Base-by-base conservation (phyloP, 177 flowering plant genomes). In the Telopea speciosissima region DNA sequence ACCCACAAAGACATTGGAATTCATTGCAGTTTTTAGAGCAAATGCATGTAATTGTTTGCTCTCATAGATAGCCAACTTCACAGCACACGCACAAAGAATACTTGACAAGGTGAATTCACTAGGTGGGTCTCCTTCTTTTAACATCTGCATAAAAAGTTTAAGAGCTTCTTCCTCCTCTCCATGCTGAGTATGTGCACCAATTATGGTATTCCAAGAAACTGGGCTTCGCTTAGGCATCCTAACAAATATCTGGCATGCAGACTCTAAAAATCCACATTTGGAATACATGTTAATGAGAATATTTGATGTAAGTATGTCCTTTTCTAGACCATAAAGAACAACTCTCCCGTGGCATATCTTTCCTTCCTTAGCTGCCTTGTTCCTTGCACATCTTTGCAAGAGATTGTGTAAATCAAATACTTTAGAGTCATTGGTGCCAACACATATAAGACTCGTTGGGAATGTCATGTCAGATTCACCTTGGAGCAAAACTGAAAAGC, bases 131-230 rank as follows among this genome's bases (percentile, higher is more conserved):
- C 86, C 84, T 71, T 77, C 86, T 68, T 82, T 81, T 19, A 61
- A 81, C 94, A 89, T 89, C 60, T 69, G 67, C 71, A 72, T 62
- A 64, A 91, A 87, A 59, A 91, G 79, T 36, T 5, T 16, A 24
- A 88, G 65, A 28, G 89, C 89, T 61, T 85, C 79, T 26, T 75
- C 75, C 63, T 77, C 83, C 63, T 77, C 60, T 65, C 87, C 86
- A 52, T 74, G 77, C 66, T 69, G 79, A 65, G 81, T 73, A 75
- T 80, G 76, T 2, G 88, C 76, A 68, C 86, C 85, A 69, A 89
- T 84, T 70, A 91, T 81, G 24, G 91, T 89, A 65, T 85, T 89
- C 91, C 92, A 89, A 1, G 92, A 89, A 63, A 88, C 88, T 62
- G 84, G 24, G 70, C 87, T 85, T 77, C 85, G 60, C 5, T 75